Conservation (phyloP, 208 protist species). For the Borovskyia barvae region DNA sequence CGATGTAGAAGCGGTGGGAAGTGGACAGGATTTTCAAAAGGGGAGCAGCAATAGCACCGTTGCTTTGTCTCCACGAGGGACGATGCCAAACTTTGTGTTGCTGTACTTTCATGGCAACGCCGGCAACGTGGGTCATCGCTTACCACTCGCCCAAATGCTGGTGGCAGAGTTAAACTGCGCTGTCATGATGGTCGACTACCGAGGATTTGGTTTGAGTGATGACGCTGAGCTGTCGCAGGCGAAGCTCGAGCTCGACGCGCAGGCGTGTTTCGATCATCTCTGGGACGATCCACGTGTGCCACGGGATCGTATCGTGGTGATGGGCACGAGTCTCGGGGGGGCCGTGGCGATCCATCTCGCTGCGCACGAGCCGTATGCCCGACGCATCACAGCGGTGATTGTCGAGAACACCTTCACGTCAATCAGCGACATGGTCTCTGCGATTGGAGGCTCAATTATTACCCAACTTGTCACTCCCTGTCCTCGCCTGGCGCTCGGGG, state of each 20-base stretch:
- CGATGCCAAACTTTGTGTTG: constrained; percentile 46
- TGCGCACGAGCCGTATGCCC: constrained; percentile 30
- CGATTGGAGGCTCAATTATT: constrained; percentile 27
- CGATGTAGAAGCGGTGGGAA: neutral
- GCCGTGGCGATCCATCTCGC: constrained; percentile 87
- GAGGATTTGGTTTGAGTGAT: constrained; percentile 85
- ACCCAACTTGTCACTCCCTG: constrained; percentile 15
- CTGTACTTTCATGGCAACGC: constrained; percentile 93
- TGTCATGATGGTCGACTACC: constrained; percentile 90
- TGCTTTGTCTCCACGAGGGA: neutral
- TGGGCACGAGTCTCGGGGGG: constrained; percentile 90
- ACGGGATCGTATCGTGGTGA: constrained; percentile 74
- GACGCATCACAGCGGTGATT: constrained; percentile 69
- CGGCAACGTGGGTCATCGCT: constrained; percentile 89
- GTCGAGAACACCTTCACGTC: constrained; percentile 92
- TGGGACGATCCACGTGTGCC: constrained; percentile 58
- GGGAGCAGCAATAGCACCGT: neutral
- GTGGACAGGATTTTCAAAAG: neutral
- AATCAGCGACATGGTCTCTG: constrained; percentile 75
- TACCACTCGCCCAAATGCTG: constrained; percentile 63
- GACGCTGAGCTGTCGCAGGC: constrained; percentile 54
- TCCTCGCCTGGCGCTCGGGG: constrained; percentile 13
- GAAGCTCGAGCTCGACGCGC: constrained; percentile 77
- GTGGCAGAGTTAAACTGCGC: constrained; percentile 49
- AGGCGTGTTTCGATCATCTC: constrained; percentile 81